Conservation (phyloP, 2,329 filamentous ascomycete species). For the Allantophomopsis lycopodina region DNA sequence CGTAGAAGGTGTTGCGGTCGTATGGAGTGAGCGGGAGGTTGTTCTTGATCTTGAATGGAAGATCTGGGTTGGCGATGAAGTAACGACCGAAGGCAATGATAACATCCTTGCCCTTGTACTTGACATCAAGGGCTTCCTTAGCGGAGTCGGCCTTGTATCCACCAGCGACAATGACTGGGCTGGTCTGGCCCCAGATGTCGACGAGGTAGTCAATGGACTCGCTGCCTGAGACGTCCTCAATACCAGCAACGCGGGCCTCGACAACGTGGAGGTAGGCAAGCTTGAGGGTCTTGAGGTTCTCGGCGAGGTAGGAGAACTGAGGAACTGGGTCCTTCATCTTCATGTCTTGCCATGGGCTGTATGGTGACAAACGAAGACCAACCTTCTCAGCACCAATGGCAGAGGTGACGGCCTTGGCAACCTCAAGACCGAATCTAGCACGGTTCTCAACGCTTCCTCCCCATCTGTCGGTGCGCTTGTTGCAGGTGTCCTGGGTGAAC, state of each 20-base stretch:
- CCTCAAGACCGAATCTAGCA: conserved; percentile 32
- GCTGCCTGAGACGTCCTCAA: conserved; percentile 21
- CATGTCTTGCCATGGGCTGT: neutral
- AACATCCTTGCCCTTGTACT: conserved; percentile 1
- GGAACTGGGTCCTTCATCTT: neutral
- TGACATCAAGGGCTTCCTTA: conserved; percentile 19
- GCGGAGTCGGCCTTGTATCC: conserved; percentile 11
- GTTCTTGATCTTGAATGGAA: conserved; percentile 12
- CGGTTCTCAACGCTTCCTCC: conserved; percentile 32
- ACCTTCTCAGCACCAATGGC: neutral
- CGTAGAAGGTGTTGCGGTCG: conserved; percentile 5
- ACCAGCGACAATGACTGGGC: conserved; percentile 3
- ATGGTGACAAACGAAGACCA: neutral
- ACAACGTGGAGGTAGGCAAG: neutral
- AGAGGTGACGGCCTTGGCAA: conserved; percentile 8
- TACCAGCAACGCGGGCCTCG: conserved; percentile 15
- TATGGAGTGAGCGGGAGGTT: neutral
- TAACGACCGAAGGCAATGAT: conserved; percentile 11
- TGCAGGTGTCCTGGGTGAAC: conserved; percentile 22
- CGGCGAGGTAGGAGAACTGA: neutral
- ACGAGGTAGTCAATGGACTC: conserved; percentile 25
- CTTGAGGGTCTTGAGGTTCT: neutral
- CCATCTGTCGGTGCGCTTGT: conserved; percentile 28
- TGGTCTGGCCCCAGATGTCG: conserved; percentile 19
- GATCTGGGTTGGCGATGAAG: conserved; percentile 26